A percentile compares a stretch with the other conserved stretches of the same genome.
Evolutionary conservation across 306 rosid species (phyloP).

Genomic region (Echinosophora koreensis): DNA sequence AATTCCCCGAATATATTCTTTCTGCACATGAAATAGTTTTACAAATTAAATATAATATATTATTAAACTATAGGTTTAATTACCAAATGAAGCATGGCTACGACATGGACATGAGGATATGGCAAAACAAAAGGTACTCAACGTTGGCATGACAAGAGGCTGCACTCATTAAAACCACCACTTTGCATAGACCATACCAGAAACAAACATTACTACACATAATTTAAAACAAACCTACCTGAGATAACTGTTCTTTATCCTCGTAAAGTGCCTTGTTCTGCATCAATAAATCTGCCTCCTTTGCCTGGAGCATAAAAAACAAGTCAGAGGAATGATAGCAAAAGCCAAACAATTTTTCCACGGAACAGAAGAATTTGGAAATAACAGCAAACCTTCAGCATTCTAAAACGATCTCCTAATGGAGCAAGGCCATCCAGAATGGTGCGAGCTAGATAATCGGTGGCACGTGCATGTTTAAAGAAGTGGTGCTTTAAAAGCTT

Average conservation of each 20-base stretch:
- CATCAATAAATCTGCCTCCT: constrained; percentile 89
- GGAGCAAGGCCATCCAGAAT: constrained; percentile 87
- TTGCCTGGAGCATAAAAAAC: constrained; percentile 61
- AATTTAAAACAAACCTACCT: constrained; percentile 59
- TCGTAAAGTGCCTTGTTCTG: constrained; percentile 89
- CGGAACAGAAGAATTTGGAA: constrained; percentile 37
- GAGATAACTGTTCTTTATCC: constrained; percentile 89
- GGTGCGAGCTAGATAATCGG: constrained; percentile 70
- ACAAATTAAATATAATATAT: constrained; percentile 29
- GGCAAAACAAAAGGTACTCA: constrained; percentile 27
- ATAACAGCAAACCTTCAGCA: constrained; percentile 71
- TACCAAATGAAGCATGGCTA: constrained; percentile 20
- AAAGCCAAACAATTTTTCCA: constrained; percentile 31
- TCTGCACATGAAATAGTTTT: constrained; percentile 62
- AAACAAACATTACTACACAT: constrained; percentile 32
- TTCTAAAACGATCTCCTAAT: constrained; percentile 88
- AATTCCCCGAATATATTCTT: constrained; percentile 98
- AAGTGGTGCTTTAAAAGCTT: constrained; percentile 91
- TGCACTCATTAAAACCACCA: constrained; percentile 29
- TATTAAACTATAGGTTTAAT: constrained; percentile 25
- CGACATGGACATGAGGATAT: constrained; percentile 5
- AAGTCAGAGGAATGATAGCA: constrained; percentile 39
- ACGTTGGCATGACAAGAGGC: background rate
- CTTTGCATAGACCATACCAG: constrained; percentile 17
- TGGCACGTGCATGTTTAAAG: constrained; percentile 79